A percentile compares a stretch with the other conserved stretches of the same genome.
phyloP scores from a whole-genome alignment of 257 asterid genomes.

The Lantana camara region DNA sequence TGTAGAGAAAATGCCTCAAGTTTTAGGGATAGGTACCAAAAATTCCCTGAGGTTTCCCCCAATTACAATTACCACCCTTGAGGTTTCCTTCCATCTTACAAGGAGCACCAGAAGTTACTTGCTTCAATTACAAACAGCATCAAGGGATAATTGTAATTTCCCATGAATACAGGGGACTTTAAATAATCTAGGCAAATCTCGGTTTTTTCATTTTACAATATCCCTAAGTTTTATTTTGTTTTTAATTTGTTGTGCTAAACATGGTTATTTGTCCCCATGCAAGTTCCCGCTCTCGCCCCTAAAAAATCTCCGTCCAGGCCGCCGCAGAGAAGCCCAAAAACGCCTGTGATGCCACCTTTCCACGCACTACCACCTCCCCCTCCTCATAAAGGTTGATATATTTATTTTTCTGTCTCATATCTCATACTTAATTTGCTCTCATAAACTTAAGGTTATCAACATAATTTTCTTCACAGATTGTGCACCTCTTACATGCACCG shows the following conservation, averaged over 20 bases:
- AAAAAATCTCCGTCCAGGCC: slow-evolving; percentile 52
- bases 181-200: no score
- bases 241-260: slow-evolving; percentile 33
- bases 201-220: no score
- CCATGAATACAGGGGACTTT: no score
- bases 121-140: no score
- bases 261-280: slow-evolving; percentile 35
- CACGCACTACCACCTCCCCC: slow-evolving; percentile 90
- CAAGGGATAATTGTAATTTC: no score
- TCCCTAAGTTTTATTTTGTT: slow-evolving; percentile 8
- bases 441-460: slow-evolving; percentile 7
- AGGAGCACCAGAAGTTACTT: no score
- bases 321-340: slow-evolving; percentile 49
- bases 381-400: slow-evolving; percentile 65
- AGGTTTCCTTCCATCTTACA: no score
- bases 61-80: no score
- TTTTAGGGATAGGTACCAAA: no score
- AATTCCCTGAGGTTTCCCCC: no score
- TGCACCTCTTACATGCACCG: slow-evolving; percentile 63
- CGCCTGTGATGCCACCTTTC: slow-evolving; percentile 48
- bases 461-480: slow-evolving; percentile 56
- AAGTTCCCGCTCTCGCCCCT: slow-evolving; percentile 62
- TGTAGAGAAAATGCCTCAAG: slow-evolving; percentile 11
- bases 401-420: slow-evolving; percentile 11
- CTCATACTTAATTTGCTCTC: slow-evolving; percentile 9